These are phyloP conservation scores for Xylaria digitata DNA, from an alignment of 2,329 filamentous ascomycete species.

Conservation along the genomic window DNA sequence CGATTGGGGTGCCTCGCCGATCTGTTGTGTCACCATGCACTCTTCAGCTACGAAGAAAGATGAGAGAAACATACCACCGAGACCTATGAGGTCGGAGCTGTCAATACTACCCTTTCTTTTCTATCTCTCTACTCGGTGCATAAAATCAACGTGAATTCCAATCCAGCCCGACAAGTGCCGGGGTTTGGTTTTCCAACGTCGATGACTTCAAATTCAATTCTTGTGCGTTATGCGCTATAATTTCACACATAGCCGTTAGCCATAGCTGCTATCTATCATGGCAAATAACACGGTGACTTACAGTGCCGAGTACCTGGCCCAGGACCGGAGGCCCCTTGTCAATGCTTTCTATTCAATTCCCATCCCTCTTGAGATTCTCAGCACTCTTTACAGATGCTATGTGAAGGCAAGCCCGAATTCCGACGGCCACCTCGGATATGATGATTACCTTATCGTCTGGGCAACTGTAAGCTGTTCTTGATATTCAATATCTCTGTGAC, in stretches of 20 bases:
- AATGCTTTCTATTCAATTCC: constrained; percentile 43
- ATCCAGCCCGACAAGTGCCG: neutral
- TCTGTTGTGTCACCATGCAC: constrained; percentile 13
- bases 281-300: constrained; percentile 31
- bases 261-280: constrained; percentile 12
- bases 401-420: constrained; percentile 40
- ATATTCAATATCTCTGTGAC: neutral
- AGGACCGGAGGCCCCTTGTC: constrained; percentile 38
- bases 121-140: neutral
- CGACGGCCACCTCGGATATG: constrained; percentile 38
- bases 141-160: neutral
- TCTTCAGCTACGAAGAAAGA: neutral
- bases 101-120: neutral
- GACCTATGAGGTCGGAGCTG: neutral
- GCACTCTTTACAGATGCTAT: constrained; percentile 41
- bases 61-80: constrained; percentile 1
- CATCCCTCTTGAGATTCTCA: constrained; percentile 45
- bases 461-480: constrained; percentile 41
- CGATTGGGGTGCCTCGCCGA: constrained; percentile 10
- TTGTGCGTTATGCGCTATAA: constrained; percentile 3
- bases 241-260: neutral
- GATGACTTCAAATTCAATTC: neutral
- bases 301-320: constrained; percentile 43
- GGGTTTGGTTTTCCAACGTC: neutral
- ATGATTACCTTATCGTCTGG: constrained; percentile 47